Evolutionary conservation across 2,329 filamentous ascomycete species (phyloP), one percentile per base, ranked within the genome.

Genomic region (Xylogone sp.): DNA sequence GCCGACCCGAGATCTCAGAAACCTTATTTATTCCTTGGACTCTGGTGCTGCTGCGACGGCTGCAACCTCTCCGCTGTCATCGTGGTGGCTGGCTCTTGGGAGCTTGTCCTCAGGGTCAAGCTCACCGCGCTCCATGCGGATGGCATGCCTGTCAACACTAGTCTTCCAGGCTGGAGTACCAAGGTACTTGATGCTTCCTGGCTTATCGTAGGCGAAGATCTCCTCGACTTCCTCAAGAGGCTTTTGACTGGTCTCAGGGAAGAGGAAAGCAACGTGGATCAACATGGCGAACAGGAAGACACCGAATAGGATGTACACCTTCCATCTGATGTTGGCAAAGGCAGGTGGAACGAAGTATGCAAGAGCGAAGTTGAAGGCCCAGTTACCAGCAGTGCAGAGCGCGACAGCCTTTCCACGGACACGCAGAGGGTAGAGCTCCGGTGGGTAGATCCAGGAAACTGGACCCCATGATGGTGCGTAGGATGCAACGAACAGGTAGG

Each of bases 401-500:
- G 75, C 72, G 12, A 77, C 75, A 49, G 74, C 75, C 62, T 77
- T 79, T 52, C 74, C 74, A 52, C 76, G 71, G 51, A 73, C 71
- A 46, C 64, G 69, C 18, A 74, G 59, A 22, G 72, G 72, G 62
- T 67, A 75, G 42, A 75, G 63, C 62, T 75, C 73, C 2, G 71
- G 65, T 50, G 69, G 74, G 64, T 73, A 77, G 43, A 66, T 71
- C 74, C 70, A 78, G 47, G 70, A 73, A 45, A 64, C 67, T 48
- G 66, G 69, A 18, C 69, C 75, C 75, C 67, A 74, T 29, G 68
- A 75, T 13, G 68, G 70, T 42, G 75, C 74, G 57, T 68, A 77
- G 20, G 68, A 69, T 0, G 78, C 79, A 21, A 83, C 78, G 49
- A 83, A 80, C 29, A 79, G 77, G 56, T 85, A 87, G 0, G 82